Percentiles rank a stretch among this genome's conserved stretches.
phyloP scores from a whole-genome alignment of 1,284 basidiomycete species.

The Microbotryum saponariae region DNA sequence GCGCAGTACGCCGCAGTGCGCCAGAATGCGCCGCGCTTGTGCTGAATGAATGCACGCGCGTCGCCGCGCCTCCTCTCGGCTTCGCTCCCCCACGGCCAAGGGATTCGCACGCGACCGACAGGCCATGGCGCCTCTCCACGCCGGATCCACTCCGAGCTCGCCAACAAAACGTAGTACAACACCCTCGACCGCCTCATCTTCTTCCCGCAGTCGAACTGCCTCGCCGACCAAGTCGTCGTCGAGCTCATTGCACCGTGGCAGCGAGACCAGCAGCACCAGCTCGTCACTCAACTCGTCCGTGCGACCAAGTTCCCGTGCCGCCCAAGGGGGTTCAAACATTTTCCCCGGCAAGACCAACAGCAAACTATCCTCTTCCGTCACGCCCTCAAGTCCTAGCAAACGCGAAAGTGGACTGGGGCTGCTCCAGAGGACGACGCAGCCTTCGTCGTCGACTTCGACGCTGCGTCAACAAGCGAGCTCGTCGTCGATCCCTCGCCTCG shows the following conservation, averaged over 20 bases:
- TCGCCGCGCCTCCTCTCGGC: no score
- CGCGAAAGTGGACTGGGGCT: background rate
- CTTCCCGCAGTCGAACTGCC: background rate
- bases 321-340: background rate
- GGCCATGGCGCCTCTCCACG: no score
- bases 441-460: background rate
- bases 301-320: background rate
- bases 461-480: no score
- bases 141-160: no score
- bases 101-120: no score
- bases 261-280: no score
- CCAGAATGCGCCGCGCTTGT: no score
- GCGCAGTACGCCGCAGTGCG: no score
- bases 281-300: constrained; percentile 7
- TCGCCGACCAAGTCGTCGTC: constrained; percentile 8
- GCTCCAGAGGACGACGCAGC: background rate
- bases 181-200: no score
- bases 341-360: background rate
- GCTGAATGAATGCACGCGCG: no score
- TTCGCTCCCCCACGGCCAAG: no score
- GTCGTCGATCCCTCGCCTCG: no score
- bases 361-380: background rate
- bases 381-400: background rate
- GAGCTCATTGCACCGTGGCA: background rate
- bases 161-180: background rate